Evolutionary conservation across 345 rosid species (phyloP).

Genomic region (Ailanthus altissimus): DNA sequence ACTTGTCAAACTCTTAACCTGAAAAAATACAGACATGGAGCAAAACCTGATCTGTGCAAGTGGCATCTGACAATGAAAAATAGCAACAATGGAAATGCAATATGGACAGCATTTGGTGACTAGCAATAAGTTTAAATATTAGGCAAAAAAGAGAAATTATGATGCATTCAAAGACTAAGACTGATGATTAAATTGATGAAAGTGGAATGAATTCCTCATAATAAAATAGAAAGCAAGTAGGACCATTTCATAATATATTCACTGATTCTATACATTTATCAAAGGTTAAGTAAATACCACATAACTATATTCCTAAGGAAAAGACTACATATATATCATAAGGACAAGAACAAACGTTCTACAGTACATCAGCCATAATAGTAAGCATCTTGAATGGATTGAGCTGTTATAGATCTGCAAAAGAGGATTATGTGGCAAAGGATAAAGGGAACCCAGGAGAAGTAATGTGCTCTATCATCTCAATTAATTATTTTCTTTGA

Average conservation of each 20-base stretch:
- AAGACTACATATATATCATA: too few relatives aligned
- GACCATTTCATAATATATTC: background rate
- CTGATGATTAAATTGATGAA: background rate
- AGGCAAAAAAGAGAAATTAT: too few relatives aligned
- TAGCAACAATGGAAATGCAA: background rate
- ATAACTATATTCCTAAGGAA: too few relatives aligned
- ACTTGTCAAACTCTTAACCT: slow-evolving; percentile 63
- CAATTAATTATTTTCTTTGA: too few relatives aligned
- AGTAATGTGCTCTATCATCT: background rate
- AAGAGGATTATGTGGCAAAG: background rate
- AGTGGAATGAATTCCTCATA: background rate
- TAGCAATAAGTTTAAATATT: background rate
- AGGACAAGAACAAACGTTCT: too few relatives aligned
- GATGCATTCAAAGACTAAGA: too few relatives aligned
- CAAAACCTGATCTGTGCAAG: slow-evolving; percentile 19
- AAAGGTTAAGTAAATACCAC: too few relatives aligned
- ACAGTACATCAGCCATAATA: too few relatives aligned
- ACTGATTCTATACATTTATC: too few relatives aligned
- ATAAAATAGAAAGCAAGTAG: background rate
- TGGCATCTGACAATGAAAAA: background rate
- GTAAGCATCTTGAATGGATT: too few relatives aligned
- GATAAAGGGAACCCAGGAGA: background rate
- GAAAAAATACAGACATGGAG: slow-evolving; percentile 31
- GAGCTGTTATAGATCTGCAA: too few relatives aligned
- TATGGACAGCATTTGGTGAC: background rate